phyloP scores from a whole-genome alignment of 306 rosid genomes.

The Sophora flavescens region DNA sequence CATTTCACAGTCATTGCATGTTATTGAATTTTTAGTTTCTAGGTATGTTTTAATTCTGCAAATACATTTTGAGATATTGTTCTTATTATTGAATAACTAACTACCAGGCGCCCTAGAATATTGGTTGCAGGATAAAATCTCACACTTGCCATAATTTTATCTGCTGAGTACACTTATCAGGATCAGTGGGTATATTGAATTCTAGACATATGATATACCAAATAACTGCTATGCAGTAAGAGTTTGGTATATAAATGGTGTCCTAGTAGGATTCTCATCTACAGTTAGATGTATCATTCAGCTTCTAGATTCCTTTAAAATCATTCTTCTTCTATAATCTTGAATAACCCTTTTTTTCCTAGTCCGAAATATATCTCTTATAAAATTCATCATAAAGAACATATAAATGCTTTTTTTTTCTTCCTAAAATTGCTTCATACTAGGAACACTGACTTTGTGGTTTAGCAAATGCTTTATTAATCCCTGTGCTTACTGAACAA shows the following conservation, averaged over 20 bases:
- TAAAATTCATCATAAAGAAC: slow-evolving; percentile 34
- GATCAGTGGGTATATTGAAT: slow-evolving; percentile 6
- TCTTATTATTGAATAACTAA: neutral
- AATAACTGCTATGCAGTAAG: neutral
- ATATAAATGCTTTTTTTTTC: neutral
- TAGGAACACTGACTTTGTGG: slow-evolving; percentile 25
- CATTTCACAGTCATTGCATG: slow-evolving; percentile 72
- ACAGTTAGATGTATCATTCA: too few species aligned
- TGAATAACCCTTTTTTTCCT: neutral
- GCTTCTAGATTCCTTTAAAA: too few species aligned
- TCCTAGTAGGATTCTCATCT: too few species aligned
- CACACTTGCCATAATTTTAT: neutral
- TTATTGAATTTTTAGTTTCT: slow-evolving; percentile 82
- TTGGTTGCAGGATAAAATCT: neutral
- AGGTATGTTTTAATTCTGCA: slow-evolving; percentile 58
- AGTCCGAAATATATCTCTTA: neutral
- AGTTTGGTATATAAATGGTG: too few species aligned
- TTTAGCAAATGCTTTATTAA: slow-evolving; percentile 23
- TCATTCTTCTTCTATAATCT: too few species aligned
- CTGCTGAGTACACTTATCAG: slow-evolving; percentile 7
- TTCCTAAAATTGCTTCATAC: neutral
- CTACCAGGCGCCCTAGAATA: slow-evolving; percentile 1
- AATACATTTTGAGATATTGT: slow-evolving; percentile 36
- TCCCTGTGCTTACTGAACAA: slow-evolving; percentile 14
- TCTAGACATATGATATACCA: slow-evolving; percentile 1